Evolutionary conservation across 75 land plant genomes (phyloP).

Genomic region (Chamaecyparis obtusa): DNA sequence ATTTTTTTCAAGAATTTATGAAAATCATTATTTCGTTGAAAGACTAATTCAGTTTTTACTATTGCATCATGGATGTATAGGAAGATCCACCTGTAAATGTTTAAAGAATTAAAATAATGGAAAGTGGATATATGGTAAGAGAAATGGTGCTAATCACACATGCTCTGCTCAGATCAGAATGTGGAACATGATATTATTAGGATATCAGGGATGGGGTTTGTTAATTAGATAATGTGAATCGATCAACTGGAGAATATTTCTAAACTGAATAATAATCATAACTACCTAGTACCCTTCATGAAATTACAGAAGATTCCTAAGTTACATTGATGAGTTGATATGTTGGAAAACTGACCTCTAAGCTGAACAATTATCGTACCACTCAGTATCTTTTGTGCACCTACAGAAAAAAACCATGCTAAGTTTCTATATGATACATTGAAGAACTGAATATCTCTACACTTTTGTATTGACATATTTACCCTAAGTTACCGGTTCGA

Average conservation of each 20-base stretch:
- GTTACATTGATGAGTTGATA: not conserved
- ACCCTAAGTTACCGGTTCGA: too few relatives aligned
- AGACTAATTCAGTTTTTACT: not conserved
- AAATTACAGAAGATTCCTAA: too few relatives aligned
- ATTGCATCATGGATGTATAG: not conserved
- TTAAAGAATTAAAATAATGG: not conserved
- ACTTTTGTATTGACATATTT: not conserved
- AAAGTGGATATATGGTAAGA: slow-evolving; percentile 1
- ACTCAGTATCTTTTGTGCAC: not conserved
- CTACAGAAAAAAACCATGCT: not conserved
- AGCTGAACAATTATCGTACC: not conserved
- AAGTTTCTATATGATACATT: not conserved
- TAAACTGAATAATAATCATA: too few relatives aligned
- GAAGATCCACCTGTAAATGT: not conserved
- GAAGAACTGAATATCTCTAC: not conserved
- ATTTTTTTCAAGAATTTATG: not conserved
- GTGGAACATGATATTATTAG: not conserved
- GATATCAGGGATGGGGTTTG: not conserved
- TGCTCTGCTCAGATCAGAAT: not conserved
- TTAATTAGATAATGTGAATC: not conserved
- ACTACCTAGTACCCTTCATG: too few relatives aligned
- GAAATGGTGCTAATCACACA: not conserved
- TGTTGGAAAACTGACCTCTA: not conserved
- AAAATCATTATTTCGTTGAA: not conserved
- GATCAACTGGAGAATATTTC: too few relatives aligned